These are phyloP conservation scores for Silybum marianum DNA, from an alignment of 129 eudicot genomes.

Conservation along the genomic window DNA sequence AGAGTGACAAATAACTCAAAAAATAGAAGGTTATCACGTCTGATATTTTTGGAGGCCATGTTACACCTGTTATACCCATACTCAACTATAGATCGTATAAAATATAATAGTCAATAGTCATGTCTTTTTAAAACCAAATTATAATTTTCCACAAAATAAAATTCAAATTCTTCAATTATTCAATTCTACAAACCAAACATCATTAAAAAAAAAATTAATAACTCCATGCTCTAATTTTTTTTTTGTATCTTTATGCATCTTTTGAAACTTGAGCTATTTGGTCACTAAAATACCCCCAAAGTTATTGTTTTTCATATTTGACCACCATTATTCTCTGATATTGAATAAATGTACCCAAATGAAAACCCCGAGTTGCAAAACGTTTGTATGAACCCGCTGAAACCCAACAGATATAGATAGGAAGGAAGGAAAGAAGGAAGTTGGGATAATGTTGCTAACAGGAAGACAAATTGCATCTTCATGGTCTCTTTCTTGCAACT, in stretches of 20 bases:
- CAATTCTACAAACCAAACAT: too few relatives aligned
- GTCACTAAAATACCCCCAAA: background rate
- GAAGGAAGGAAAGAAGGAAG: background rate
- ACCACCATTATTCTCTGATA: background rate
- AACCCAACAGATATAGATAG: constrained; percentile 5
- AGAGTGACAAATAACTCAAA: too few relatives aligned
- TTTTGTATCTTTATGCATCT: background rate
- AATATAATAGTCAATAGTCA: too few relatives aligned
- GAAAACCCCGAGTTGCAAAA: constrained; percentile 16
- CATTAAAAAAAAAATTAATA: too few relatives aligned
- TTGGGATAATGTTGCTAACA: constrained; percentile 46
- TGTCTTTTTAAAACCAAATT: too few relatives aligned
- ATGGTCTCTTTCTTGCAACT: constrained; percentile 30
- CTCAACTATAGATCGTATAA: too few relatives aligned
- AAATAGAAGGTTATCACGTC: too few relatives aligned
- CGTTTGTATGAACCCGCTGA: background rate
- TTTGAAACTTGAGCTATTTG: background rate
- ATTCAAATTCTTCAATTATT: too few relatives aligned
- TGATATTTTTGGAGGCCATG: too few relatives aligned
- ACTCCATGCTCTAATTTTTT: too few relatives aligned
- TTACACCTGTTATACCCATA: too few relatives aligned
- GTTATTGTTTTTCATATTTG: background rate
- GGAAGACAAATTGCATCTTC: constrained; percentile 35
- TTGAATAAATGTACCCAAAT: background rate
- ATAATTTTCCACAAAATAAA: too few relatives aligned